These are phyloP conservation scores for Geotrichum ghanense DNA, from an alignment of 805 yeast species.

Conservation along the genomic window DNA sequence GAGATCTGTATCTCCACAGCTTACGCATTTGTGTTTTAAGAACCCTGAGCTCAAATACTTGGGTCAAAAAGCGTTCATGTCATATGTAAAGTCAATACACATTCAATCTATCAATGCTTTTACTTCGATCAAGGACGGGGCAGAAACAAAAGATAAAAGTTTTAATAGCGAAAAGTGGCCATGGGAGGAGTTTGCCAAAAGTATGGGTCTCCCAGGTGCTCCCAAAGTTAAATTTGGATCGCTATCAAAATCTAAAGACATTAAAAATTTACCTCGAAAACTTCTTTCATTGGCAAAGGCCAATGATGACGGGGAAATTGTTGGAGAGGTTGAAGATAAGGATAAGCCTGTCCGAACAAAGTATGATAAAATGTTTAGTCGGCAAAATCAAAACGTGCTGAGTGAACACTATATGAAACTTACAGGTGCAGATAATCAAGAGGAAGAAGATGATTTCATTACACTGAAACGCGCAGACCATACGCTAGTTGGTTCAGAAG, in stretches of 20 bases:
- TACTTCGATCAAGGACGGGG: not conserved
- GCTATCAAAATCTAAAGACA: slow-evolving; percentile 39
- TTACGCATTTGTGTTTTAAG: slow-evolving; percentile 83
- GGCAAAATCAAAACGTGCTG: slow-evolving; percentile 84
- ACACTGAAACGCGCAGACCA: slow-evolving; percentile 71
- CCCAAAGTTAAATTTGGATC: slow-evolving; percentile 77
- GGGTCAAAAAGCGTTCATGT: slow-evolving; percentile 91
- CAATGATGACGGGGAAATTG: slow-evolving; percentile 43
- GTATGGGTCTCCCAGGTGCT: slow-evolving; percentile 91
- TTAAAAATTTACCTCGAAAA: slow-evolving; percentile 73
- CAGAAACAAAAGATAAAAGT: slow-evolving; percentile 64
- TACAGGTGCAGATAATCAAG: slow-evolving; percentile 36
- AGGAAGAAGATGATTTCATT: slow-evolving; percentile 64
- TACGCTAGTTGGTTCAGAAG: slow-evolving; percentile 28
- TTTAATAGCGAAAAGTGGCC: slow-evolving; percentile 72
- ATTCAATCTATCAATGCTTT: slow-evolving; percentile 35
- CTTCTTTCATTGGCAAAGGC: slow-evolving; percentile 42
- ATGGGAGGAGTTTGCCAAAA: slow-evolving; percentile 71
- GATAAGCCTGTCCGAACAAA: slow-evolving; percentile 60
- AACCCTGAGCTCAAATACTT: slow-evolving; percentile 86
- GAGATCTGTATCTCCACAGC: slow-evolving; percentile 65
- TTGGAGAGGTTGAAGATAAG: slow-evolving; percentile 35
- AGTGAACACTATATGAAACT: slow-evolving; percentile 79
- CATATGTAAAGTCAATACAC: slow-evolving; percentile 76
- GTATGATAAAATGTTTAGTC: slow-evolving; percentile 90